Evolutionary conservation across 2,329 filamentous ascomycete species (phyloP).

Genomic region (Verruconis gallopava): DNA sequence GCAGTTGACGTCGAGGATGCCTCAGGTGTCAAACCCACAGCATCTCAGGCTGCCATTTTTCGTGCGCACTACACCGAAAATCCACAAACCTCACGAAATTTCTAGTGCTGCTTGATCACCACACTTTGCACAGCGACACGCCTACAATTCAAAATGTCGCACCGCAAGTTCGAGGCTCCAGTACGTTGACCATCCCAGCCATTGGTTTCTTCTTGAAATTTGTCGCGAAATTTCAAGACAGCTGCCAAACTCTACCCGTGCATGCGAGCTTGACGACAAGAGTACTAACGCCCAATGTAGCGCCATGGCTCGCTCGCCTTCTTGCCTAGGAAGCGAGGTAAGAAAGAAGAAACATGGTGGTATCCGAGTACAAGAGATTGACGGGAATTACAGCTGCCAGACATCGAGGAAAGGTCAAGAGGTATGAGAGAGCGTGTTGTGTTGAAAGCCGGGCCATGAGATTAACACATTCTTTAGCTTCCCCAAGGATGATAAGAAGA

Average conservation of each 20-base stretch:
- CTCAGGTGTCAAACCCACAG: no score
- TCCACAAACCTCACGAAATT: neutral
- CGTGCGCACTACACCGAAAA: neutral
- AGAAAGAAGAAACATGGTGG: no score
- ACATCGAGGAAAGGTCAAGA: constrained; percentile 97
- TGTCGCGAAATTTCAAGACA: no score
- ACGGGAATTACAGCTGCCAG: constrained; percentile 55
- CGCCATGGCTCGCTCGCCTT: constrained; percentile 67
- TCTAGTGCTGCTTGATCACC: neutral
- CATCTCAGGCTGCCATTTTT: no score
- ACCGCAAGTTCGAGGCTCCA: constrained; percentile 70
- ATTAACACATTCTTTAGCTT: constrained; percentile 47
- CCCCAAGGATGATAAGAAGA: constrained; percentile 99
- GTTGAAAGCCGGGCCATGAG: neutral
- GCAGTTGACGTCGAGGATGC: no score
- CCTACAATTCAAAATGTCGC: constrained; percentile 32
- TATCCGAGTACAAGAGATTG: neutral
- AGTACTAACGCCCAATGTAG: constrained; percentile 13
- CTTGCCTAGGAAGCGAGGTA: constrained; percentile 54
- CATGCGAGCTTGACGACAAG: no score
- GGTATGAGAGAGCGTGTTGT: constrained; percentile 38
- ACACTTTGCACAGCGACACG: constrained; percentile 16
- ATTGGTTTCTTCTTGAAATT: no score
- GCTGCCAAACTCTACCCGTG: no score
- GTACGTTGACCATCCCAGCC: no score